Evolutionary conservation across 208 protist species (phyloP), one percentile per base, ranked within the genome.

Genomic region (Crithidia thermophila): DNA sequence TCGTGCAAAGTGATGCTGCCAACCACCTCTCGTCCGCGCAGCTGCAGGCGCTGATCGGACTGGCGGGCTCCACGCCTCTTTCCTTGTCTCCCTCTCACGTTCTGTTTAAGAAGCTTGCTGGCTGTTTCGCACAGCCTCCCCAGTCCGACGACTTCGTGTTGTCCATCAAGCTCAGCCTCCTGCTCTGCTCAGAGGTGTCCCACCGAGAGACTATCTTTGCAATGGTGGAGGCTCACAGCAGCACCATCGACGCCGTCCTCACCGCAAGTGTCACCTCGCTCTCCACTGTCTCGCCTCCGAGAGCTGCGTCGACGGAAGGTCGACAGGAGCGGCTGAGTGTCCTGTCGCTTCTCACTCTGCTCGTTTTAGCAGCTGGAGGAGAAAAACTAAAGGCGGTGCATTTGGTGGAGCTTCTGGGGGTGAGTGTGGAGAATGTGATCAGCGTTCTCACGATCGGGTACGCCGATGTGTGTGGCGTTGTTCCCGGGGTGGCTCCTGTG

Each of bases 31-130:
- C 69, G 18, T 20, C 60, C 7, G 61, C 25, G 28, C 69, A 75
- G 55, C 36, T 75, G 34, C 61, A 75, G 37, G 69, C 69, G 20
- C 45, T 75, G 14, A 46, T 75, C 8, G 69, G 69, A 13, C 42
- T 75, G 7, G 34, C 39, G 23, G 43, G 40, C 9, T 27, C 55
- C n/a, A 59, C 52, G 7, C 34, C 69, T 27, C 13, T 23, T 25
- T 18, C 18, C 3, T 43, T 69, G 30, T 34, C 60, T 11, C 39
- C 51, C 18, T 23, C 39, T 5, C 69, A 75, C 30, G 25, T 45
- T 16, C 36, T 75, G 13, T 64, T 75, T 30, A 20, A 45, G 13
- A 75, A 69, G 45, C 50, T 75, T 13, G 46, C 53, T 18, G 46
- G 28, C 28, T 69, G 51, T 28, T 39, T 69, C 4, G 25, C 53